These are phyloP conservation scores for Mortierella sp. DNA, from an alignment of 371 early-diverging fungal genomes.

Conservation along the genomic window DNA sequence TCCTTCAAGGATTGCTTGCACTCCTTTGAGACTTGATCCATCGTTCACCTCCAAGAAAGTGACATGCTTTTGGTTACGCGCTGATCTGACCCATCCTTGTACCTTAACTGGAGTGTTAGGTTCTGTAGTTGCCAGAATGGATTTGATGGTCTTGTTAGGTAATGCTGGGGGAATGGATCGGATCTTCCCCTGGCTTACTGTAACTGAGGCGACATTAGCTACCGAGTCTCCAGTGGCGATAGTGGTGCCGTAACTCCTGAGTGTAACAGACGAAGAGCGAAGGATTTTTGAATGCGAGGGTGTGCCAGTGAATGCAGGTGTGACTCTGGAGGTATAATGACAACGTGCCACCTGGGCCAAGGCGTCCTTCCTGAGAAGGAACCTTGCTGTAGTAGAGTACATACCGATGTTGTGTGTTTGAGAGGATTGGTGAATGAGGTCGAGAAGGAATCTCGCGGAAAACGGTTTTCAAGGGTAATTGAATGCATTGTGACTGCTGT, in stretches of 20 bases:
- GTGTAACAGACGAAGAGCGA: not conserved
- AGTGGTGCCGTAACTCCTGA: not conserved
- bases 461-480: not conserved
- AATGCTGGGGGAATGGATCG: constrained; percentile 43
- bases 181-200: not conserved
- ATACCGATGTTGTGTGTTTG: constrained; percentile 1
- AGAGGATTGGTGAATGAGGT: constrained; percentile 4
- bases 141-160: constrained; percentile 46
- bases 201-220: not conserved
- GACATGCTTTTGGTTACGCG: constrained; percentile 82
- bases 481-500: constrained; percentile 3
- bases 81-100: constrained; percentile 87
- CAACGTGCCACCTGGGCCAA: not conserved
- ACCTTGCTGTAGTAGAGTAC: constrained; percentile 12
- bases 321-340: not conserved
- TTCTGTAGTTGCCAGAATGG: constrained; percentile 28
- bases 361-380: not conserved
- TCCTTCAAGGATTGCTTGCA: constrained; percentile 78
- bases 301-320: not conserved
- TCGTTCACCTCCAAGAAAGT: constrained; percentile 85
- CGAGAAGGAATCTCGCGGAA: not conserved
- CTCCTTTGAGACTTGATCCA: constrained; percentile 77
- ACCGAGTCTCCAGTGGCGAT: no score
- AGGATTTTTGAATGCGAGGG: not conserved
- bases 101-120: constrained; percentile 59